phyloP scores from a whole-genome alignment of 768 basidiomycete species.

The Mycena vitilis region DNA sequence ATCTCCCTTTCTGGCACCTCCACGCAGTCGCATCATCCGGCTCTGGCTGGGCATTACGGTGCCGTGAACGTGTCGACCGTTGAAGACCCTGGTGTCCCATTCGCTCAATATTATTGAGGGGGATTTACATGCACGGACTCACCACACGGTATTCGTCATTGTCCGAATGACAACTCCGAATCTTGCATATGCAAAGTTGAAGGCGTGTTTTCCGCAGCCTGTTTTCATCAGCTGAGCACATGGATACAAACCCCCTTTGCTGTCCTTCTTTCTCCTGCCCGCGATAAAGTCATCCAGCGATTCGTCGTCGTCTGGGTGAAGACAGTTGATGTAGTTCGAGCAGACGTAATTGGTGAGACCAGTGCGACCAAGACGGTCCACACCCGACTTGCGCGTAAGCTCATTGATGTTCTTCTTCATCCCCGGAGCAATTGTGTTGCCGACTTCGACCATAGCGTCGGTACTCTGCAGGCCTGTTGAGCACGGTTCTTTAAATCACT shows the following conservation, averaged over 20 bases:
- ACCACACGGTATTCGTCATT: slow-evolving; percentile 4
- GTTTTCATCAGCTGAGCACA: neutral
- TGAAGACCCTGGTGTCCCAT: neutral
- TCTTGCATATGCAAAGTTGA: slow-evolving; percentile 6
- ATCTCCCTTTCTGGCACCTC: too few relatives aligned
- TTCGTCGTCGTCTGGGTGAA: neutral
- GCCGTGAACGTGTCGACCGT: slow-evolving; percentile 9
- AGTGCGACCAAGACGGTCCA: neutral
- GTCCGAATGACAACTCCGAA: slow-evolving; percentile 7
- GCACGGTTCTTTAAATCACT: neutral
- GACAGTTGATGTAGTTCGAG: slow-evolving; percentile 1
- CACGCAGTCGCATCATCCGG: neutral
- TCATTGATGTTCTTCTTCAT: neutral
- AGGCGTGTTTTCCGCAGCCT: neutral
- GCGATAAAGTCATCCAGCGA: neutral
- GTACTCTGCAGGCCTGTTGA: neutral
- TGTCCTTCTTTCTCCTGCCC: neutral
- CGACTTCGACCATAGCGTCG: neutral
- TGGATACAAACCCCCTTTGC: neutral
- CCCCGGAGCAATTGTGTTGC: neutral
- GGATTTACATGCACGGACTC: neutral
- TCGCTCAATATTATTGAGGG: too few relatives aligned
- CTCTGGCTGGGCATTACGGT: slow-evolving; percentile 1
- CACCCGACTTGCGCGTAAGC: neutral
- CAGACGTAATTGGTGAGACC: neutral